Percentiles rank a stretch among this genome's conserved stretches.
Evolutionary conservation across 2,329 filamentous ascomycete species (phyloP).

Genomic region (Colletotrichum melonis): DNA sequence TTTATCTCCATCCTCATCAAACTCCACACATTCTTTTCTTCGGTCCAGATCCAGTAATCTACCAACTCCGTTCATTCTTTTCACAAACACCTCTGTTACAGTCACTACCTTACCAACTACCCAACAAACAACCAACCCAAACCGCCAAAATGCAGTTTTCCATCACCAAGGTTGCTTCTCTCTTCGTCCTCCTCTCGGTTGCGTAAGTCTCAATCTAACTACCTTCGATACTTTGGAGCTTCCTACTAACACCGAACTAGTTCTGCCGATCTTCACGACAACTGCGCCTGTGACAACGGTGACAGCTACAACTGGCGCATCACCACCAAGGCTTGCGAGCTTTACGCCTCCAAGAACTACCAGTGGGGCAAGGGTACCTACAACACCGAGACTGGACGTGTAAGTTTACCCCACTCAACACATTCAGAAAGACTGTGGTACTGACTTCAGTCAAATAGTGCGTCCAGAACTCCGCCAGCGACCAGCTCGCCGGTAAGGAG

Average conservation of each 20-base stretch:
- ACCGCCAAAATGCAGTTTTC: conserved; percentile 34
- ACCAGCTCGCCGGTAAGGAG: conserved; percentile 35
- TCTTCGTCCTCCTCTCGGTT: conserved; percentile 18
- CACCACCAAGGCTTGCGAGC: conserved; percentile 36
- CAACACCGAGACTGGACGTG: conserved; percentile 31
- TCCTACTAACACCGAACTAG: conserved; percentile 10
- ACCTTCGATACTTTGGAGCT: background rate
- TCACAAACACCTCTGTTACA: conserved; percentile 2
- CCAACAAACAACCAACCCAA: background rate
- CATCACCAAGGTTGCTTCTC: conserved; percentile 22
- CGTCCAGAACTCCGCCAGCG: conserved; percentile 19
- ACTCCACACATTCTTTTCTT: conserved; percentile 34
- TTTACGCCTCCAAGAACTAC: conserved; percentile 32
- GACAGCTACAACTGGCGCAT: conserved; percentile 41
- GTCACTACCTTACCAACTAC: conserved; percentile 23
- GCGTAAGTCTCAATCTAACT: conserved; percentile 5
- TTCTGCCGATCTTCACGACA: conserved; percentile 39
- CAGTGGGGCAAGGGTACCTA: conserved; percentile 35
- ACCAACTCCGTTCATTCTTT: conserved; percentile 33
- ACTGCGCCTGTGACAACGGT: conserved; percentile 39
- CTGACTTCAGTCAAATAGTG: conserved; percentile 21
- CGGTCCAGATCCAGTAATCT: conserved; percentile 33
- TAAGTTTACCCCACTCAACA: background rate
- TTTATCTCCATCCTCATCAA: conserved; percentile 21
- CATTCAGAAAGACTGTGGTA: too few relatives aligned